These are phyloP conservation scores for Maudiozyma serrabonitensis DNA, from an alignment of 805 yeast species.

Conservation along the genomic window DNA sequence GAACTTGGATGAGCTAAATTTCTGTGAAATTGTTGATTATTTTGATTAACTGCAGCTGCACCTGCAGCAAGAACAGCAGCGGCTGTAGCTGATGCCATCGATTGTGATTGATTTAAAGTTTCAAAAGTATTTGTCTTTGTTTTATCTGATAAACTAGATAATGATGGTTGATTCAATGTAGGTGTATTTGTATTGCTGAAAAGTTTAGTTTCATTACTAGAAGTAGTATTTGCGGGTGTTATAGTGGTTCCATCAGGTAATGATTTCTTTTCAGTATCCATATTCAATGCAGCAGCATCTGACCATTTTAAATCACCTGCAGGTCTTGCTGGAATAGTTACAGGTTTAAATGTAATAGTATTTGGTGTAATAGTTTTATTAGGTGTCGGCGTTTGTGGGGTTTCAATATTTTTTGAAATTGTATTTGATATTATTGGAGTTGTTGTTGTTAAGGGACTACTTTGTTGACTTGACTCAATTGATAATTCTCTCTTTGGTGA, in stretches of 20 bases:
- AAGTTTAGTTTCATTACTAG: slow-evolving; percentile 3
- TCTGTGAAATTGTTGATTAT: slow-evolving; percentile 16
- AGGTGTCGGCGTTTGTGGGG: not conserved
- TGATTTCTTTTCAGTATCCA: slow-evolving; percentile 19
- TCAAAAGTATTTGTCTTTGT: not conserved
- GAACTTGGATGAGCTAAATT: slow-evolving; percentile 5
- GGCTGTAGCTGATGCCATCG: slow-evolving; percentile 14
- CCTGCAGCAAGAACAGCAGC: slow-evolving; percentile 22
- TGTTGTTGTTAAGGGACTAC: not conserved
- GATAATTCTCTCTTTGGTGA: slow-evolving; percentile 5
- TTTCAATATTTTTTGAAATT: not conserved
- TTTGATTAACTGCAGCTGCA: slow-evolving; percentile 19
- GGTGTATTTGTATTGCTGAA: slow-evolving; percentile 17
- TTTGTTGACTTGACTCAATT: slow-evolving; percentile 5
- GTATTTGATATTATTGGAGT: not conserved
- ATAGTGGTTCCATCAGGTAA: slow-evolving; percentile 4
- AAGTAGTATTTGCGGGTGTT: slow-evolving; percentile 1
- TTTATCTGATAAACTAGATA: not conserved
- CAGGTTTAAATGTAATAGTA: slow-evolving; percentile 34
- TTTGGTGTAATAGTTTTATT: not conserved
- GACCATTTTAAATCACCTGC: slow-evolving; percentile 49
- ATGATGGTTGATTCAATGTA: slow-evolving; percentile 9
- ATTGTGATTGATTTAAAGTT: slow-evolving; percentile 2
- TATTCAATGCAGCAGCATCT: slow-evolving; percentile 38
- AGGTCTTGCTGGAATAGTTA: slow-evolving; percentile 44